Percentiles rank a stretch among this genome's conserved stretches.
Conservation (phyloP, 768 basidiomycete species). For the Tricholoma flavovirens region DNA sequence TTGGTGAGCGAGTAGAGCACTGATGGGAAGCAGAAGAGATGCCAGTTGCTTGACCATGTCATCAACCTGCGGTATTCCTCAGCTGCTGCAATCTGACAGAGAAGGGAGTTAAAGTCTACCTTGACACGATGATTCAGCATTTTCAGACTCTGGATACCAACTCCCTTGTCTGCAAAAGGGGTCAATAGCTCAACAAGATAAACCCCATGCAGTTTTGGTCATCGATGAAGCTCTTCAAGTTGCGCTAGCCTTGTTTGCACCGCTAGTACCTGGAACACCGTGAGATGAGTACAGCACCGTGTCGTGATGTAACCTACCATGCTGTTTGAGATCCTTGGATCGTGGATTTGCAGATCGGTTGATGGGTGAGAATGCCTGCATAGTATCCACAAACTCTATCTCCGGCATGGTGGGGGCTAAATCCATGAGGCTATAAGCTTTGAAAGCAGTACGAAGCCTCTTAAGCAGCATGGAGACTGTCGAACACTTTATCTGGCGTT, state of each 20-base stretch:
- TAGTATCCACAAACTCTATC: conserved; percentile 75
- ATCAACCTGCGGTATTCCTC: conserved; percentile 46
- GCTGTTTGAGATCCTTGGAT: conserved; percentile 83
- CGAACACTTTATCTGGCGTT: conserved; percentile 64
- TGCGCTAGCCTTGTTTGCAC: conserved; percentile 88
- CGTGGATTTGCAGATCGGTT: conserved; percentile 86
- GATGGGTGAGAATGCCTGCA: conserved; percentile 77
- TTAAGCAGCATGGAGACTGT: conserved; percentile 93
- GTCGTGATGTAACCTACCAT: conserved; percentile 45
- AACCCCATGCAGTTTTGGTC: conserved; percentile 70
- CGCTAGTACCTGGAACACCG: conserved; percentile 59
- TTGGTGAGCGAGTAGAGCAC: conserved; percentile 70
- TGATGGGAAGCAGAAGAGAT: conserved; percentile 85
- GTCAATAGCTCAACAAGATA: conserved; percentile 81
- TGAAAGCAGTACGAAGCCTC: conserved; percentile 76
- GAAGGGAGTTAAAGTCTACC: conserved; percentile 30
- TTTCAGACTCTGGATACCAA: conserved; percentile 81
- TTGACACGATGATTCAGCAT: conserved; percentile 61
- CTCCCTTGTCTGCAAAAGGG: conserved; percentile 86
- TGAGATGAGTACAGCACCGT: background rate
- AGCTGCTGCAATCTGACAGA: conserved; percentile 1
- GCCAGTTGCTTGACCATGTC: conserved; percentile 85
- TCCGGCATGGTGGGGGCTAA: conserved; percentile 76
- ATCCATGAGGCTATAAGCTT: conserved; percentile 89
- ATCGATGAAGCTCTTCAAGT: conserved; percentile 61